Evolutionary conservation across 2,329 filamentous ascomycete genomes (phyloP), one percentile per base, ranked within the genome.

Genomic region (Ophiostoma ulmi): DNA sequence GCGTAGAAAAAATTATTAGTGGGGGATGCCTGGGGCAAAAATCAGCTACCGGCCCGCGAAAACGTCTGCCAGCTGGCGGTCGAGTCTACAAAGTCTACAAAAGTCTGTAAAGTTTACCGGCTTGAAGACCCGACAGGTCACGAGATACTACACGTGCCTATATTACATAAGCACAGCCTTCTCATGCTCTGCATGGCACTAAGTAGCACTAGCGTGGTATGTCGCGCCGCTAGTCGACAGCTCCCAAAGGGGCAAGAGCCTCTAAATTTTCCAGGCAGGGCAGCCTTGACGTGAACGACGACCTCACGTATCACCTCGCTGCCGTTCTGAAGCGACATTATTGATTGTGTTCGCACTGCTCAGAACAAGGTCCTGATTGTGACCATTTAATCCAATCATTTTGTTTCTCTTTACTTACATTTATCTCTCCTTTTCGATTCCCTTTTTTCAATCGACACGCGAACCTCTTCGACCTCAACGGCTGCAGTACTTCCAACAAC

Each of bases 1-100:
- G 38, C 65, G 39, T 44, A 41, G 61, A 72, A 73, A 73, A 73
- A 71, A 70, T 71, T 41, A 69, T 71, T 71, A 73, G 72, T 71
- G 72, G 70, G 72, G 72, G 31, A 39, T 70, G 41, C 69, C 67
- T 39, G 70, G 63, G 72, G 72, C 70, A 66, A 38, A 44, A 39
- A 41, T 58, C 8, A 58, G 48, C 17, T 14, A 65, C 20, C 63
- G 41, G 65, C 11, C 65, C 65, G 65, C n/a, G 31, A 31, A 41
- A 22, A 14, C 2, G 10, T 11, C 39, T 67, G 65, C 65, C 65
- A 67, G 65, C 65, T 67, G 65, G 20, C 65, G 13, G 65, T 11
- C 17, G 65, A 31, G 11, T 67, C 4, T 63, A 17, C 58, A 10
- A 39, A 38, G 8, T 39, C 38, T 39, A 13, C 38, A 11, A 39